These are phyloP conservation scores for Hyaloscypha finlandica DNA, from an alignment of 495 filamentous ascomycete species.

Conservation along the genomic window DNA sequence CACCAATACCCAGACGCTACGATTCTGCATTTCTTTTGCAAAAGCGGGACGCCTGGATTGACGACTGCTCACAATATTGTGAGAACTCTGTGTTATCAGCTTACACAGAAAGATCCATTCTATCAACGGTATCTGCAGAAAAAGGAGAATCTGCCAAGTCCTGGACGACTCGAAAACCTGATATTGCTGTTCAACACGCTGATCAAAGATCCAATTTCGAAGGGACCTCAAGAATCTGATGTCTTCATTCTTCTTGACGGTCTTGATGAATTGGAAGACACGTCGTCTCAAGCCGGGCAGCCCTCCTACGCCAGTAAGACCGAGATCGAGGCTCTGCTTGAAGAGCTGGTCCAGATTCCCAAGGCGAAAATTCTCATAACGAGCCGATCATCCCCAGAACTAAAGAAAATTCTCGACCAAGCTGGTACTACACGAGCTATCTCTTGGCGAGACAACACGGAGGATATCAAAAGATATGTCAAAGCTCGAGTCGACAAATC, in stretches of 20 bases:
- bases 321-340: slow-evolving; percentile 10
- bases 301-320: background rate
- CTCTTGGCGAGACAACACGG: slow-evolving; percentile 3
- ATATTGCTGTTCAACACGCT: slow-evolving; percentile 4
- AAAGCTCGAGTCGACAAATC: background rate
- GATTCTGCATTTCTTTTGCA: slow-evolving; percentile 19
- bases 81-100: slow-evolving; percentile 10
- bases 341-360: background rate
- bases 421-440: background rate
- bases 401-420: background rate
- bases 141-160: background rate
- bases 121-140: background rate
- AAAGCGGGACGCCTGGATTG: background rate
- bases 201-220: slow-evolving; percentile 6
- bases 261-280: slow-evolving; percentile 11
- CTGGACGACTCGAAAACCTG: background rate
- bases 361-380: slow-evolving; percentile 4
- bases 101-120: background rate
- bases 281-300: background rate
- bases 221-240: slow-evolving; percentile 1
- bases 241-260: slow-evolving; percentile 14
- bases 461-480: slow-evolving; percentile 12
- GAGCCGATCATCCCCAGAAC: slow-evolving; percentile 7
- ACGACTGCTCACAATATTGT: slow-evolving; percentile 4
- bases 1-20: slow-evolving; percentile 11